Percentiles rank a stretch among this genome's conserved stretches.
Evolutionary conservation across 2,329 filamentous ascomycete genomes (phyloP).

Genomic region (Nemania abortiva): DNA sequence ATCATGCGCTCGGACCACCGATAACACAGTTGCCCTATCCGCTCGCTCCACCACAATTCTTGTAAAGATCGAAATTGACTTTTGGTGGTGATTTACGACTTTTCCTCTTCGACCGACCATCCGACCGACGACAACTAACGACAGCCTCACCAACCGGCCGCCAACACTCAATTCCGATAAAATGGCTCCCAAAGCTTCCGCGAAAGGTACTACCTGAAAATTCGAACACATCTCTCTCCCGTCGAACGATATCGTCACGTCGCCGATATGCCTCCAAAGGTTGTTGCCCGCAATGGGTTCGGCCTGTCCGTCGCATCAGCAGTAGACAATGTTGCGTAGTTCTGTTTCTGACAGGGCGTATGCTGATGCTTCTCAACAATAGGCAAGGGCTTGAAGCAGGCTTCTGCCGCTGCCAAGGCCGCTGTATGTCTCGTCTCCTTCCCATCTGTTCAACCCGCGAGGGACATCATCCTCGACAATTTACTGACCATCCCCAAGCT

Average conservation of each 20-base stretch:
- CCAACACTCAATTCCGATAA: conserved; percentile 44
- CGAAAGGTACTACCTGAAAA: conserved; percentile 60
- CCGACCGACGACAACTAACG: conserved; percentile 41
- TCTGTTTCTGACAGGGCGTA: conserved; percentile 72
- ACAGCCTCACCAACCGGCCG: conserved; percentile 41
- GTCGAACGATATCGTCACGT: conserved; percentile 30
- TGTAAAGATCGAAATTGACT: conserved; percentile 35
- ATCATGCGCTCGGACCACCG: conserved; percentile 38
- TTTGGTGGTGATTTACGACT: conserved; percentile 28
- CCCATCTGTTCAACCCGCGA: conserved; percentile 66
- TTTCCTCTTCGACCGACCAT: conserved; percentile 29
- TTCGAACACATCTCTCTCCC: not conserved
- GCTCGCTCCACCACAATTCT: conserved; percentile 38
- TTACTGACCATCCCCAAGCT: conserved; percentile 30
- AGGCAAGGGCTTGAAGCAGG: conserved; percentile 84
- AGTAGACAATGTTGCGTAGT: conserved; percentile 82
- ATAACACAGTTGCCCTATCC: conserved; percentile 35
- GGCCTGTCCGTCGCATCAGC: conserved; percentile 65
- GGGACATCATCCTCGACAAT: conserved; percentile 61
- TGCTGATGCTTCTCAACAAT: conserved; percentile 72
- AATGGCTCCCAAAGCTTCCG: conserved; percentile 57
- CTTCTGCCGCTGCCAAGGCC: conserved; percentile 93
- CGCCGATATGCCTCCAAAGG: conserved; percentile 32
- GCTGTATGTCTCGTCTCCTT: conserved; percentile 65
- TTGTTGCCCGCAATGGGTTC: conserved; percentile 28